A percentile compares a stretch with the other conserved stretches of the same genome.
Evolutionary conservation across 2,329 filamentous ascomycete genomes (phyloP).

Genomic region (Fusarium globosum): DNA sequence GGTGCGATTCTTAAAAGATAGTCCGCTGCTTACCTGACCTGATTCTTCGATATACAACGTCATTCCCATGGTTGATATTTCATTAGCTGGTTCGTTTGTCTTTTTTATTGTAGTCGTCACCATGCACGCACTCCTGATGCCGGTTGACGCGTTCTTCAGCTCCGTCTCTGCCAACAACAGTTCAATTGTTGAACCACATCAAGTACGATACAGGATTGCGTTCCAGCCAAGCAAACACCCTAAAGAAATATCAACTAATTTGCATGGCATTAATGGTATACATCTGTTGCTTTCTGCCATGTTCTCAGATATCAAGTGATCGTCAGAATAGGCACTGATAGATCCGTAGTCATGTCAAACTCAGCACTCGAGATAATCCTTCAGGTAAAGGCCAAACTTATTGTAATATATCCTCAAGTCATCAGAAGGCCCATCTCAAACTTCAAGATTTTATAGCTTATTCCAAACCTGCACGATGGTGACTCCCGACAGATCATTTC

Average conservation of each 20-base stretch:
- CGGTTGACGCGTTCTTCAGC: not conserved
- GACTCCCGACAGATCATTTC: not conserved
- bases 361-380: not conserved
- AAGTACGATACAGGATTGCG: no score
- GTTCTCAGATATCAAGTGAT: not conserved
- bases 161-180: not conserved
- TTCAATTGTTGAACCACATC: no score
- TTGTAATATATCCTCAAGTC: not conserved
- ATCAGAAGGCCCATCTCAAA: not conserved
- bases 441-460: not conserved
- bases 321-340: no score
- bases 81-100: conserved; percentile 3
- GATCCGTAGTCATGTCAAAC: not conserved
- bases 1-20: not conserved
- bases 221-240: not conserved
- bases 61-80: not conserved
- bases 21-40: conserved; percentile 8
- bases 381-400: no score
- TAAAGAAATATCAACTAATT: no score
- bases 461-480: not conserved
- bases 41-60: not conserved
- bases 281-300: not conserved
- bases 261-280: fast-evolving
- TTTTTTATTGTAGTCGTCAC: not conserved
- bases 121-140: not conserved